Base-by-base conservation (phyloP, 148 eudicot species). In the Suaeda aralocaspica region DNA sequence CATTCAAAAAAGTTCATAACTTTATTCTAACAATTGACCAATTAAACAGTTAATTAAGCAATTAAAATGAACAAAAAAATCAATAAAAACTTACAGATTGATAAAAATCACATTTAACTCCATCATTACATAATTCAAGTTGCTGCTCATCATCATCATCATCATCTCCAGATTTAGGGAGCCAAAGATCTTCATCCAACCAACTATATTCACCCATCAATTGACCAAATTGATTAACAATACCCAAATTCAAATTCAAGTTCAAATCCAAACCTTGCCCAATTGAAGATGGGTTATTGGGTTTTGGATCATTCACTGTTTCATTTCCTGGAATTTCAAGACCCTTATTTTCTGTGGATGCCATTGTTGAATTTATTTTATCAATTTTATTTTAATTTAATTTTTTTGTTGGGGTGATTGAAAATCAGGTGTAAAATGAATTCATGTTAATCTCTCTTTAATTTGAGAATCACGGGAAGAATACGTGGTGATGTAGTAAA, bases 191-290 rank as follows among this genome's bases (percentile, higher is more conserved):
- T 33, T 77, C 78, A 74, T 81, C 84, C 49, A 81, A 74, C 53
- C 64, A 73, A 46, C 84, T 77, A 30, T 50, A 81, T 24, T 81
- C 84, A 61, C 84, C 84, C 39, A 81, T 9, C 58, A 81, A 71
- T 41, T 81, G 81, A 42, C 84, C 84, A 70, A 73, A 74, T n/a
- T 69, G 64, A 74, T 81, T 73, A 14, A 81, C 61, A 41, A 78
- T 68, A 45, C 57, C 81, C 69, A 21, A 42, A 60, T 62, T 52
- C 26, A 59, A 48, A 11, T 24, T n/a, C n/a, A n/a, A n/a, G n/a
- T n/a, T n/a, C 69, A 21, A 42, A 60, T 62, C 44, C 26, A 59
- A 48, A 11, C 18, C 59, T 64, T 71, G 66, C 62, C 71, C 76
- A 60, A 22, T 2, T 72, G 61, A 60, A 30, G 48, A 6, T 1